A percentile compares a stretch with the other conserved stretches of the same genome.
These are phyloP conservation scores for Lactarius quietus DNA, from an alignment of 768 basidiomycete genomes.

Conservation along the genomic window DNA sequence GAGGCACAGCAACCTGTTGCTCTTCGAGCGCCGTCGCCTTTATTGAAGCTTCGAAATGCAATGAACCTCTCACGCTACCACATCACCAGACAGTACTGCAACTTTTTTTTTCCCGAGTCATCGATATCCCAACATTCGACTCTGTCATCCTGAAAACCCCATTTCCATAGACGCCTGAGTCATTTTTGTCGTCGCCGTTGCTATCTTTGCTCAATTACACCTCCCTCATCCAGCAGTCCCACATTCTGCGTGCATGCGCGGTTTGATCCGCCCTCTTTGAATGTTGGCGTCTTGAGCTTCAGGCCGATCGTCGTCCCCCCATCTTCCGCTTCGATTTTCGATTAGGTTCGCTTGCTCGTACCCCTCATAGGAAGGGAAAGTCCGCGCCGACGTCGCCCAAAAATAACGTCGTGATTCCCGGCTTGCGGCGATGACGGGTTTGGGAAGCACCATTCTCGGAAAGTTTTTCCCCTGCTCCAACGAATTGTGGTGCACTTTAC, in stretches of 20 bases:
- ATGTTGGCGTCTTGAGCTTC: not conserved
- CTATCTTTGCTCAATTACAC: not conserved
- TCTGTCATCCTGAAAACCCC: not conserved
- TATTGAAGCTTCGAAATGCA: not conserved
- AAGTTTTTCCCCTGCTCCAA: slow-evolving; percentile 2
- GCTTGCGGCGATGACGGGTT: not conserved
- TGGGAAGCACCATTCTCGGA: not conserved
- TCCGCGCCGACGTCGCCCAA: not conserved
- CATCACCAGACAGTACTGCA: not conserved
- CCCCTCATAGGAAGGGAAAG: not conserved
- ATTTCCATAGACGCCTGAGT: not conserved
- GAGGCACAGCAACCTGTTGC: not conserved
- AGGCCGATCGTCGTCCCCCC: not conserved
- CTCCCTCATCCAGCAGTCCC: too few species aligned
- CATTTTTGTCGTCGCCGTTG: not conserved
- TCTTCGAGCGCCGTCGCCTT: not conserved
- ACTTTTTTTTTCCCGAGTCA: not conserved
- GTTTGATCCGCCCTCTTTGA: not conserved
- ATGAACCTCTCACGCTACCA: slow-evolving; percentile 4
- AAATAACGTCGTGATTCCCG: not conserved
- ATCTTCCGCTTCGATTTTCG: not conserved
- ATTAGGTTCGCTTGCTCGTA: slow-evolving; percentile 8
- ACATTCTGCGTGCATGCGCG: not conserved
- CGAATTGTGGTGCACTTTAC: not conserved
- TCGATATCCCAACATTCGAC: not conserved